These are phyloP conservation scores for Hondaea fermentalgiana DNA, from an alignment of 108 stramenopile genomes.

Conservation along the genomic window DNA sequence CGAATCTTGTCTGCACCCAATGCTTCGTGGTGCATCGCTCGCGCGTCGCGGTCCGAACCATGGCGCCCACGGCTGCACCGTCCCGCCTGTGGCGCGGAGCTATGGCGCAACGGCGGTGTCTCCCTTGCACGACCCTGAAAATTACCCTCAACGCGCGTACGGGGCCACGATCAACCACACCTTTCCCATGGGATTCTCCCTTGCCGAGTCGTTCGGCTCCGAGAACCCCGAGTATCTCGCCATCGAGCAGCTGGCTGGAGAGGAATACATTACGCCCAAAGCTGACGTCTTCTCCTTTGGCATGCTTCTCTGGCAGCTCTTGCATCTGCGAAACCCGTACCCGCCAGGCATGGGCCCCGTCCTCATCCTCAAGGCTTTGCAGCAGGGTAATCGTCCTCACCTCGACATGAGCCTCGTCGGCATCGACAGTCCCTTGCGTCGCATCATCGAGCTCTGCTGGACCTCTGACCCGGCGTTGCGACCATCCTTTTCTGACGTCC, in stretches of 20 bases:
- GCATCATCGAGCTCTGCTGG: background rate
- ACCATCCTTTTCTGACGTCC: background rate
- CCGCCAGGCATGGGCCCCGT: background rate
- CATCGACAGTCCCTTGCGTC: background rate
- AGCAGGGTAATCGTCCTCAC: background rate
- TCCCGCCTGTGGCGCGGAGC: background rate
- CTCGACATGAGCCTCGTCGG: background rate
- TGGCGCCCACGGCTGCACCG: background rate
- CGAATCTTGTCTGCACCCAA: background rate
- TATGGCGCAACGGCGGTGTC: background rate
- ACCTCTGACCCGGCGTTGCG: background rate
- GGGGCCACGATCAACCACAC: background rate
- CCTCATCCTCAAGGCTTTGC: background rate
- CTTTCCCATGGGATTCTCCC: background rate
- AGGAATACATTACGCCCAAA: background rate
- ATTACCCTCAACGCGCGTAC: too few relatives aligned
- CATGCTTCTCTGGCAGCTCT: slow-evolving; percentile 1
- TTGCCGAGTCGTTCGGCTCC: background rate
- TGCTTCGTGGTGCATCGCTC: background rate
- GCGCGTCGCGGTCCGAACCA: background rate
- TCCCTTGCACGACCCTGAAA: background rate
- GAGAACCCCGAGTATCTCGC: background rate
- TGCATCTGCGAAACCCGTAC: background rate
- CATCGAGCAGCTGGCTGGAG: background rate
- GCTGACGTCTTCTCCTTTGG: slow-evolving; percentile 8